Evolutionary conservation across 1,284 basidiomycete species (phyloP), one percentile per base, ranked within the genome.

Genomic region (Psilocybe mexicana): DNA sequence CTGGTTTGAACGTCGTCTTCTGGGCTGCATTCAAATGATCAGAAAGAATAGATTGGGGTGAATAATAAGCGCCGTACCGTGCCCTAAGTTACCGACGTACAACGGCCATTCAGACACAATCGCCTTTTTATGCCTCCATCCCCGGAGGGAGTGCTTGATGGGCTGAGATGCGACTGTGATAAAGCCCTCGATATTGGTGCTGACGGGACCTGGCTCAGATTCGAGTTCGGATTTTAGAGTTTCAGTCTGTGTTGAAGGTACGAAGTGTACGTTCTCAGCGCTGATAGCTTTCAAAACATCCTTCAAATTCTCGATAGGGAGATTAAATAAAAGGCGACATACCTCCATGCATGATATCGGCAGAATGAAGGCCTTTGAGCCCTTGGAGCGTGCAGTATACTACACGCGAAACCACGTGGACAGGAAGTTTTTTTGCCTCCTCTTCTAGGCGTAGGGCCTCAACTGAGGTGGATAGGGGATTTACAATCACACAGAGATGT

Each of bases 331-430:
- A 49, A 53, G 40, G 44, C 18, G 18, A 36, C 54, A 36, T 53
- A 65, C 63, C 61, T 54, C 61, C 63, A 14, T 65, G 63, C 61
- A 65, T 60, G 24, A 65, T 57, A 25, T 47, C 42, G 53, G 24
- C 46, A 18, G 12, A 40, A 28, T 65, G 63, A 10, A 62, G 40
- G 6, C 46, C 52, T 23, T 51, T 11, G 11, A 65, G 52, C 0
- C 51, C 47, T 10, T 43, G 18, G 30, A 53, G 43, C 11, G 57
- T 48, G 8, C n/a, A 49, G 24, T 28, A 38, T 33, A 62, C 44
- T 18, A 59, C 38, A 3, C 46, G 55, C 40, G 61, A 61, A 3
- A 62, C 63, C 1, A 55, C 61, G 51, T 63, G 60, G 28, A 62
- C 58, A 3, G 64, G 60, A n/a, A 65, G 58, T 2, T 35, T 23